A percentile compares a stretch with the other conserved stretches of the same genome.
phyloP scores from a whole-genome alignment of 2,329 filamentous ascomycete species.

The Cryphonectria japonica region DNA sequence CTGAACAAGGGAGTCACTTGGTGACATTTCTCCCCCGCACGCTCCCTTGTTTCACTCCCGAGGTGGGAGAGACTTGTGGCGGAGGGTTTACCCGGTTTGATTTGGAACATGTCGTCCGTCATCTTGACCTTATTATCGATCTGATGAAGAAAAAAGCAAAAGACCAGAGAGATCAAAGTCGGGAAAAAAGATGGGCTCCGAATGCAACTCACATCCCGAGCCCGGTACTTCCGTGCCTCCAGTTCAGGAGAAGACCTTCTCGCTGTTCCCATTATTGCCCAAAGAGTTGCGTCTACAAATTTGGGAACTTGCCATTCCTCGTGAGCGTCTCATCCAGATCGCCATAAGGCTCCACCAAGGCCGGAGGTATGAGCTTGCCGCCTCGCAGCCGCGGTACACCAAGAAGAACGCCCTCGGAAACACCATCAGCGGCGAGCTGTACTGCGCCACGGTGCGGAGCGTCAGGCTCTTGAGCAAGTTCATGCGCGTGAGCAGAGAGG shows the following conservation, averaged over 20 bases:
- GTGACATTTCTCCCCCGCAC: background rate
- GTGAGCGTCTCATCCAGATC: conserved; percentile 21
- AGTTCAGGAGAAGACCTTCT: conserved; percentile 1
- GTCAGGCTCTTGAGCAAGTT: conserved; percentile 16
- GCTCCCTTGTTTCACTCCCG: background rate
- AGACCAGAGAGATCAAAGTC: background rate
- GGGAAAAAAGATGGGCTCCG: background rate
- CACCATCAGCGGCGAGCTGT: conserved; percentile 22
- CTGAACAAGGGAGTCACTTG: background rate
- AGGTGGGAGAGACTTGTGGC: background rate
- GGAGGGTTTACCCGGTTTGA: background rate
- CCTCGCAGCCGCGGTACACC: conserved; percentile 19
- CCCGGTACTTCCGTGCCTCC: background rate
- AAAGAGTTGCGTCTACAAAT: conserved; percentile 27
- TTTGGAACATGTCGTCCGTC: background rate
- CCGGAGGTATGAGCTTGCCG: background rate
- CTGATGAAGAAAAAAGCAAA: too few relatives aligned
- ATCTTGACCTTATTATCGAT: background rate
- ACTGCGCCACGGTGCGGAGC: background rate
- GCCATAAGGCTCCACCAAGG: background rate
- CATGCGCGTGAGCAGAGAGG: conserved; percentile 20
- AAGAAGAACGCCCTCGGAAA: conserved; percentile 24
- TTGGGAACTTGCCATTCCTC: conserved; percentile 26
- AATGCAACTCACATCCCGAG: background rate
- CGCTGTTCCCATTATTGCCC: conserved; percentile 14